These are phyloP conservation scores for Kuraishia ogatae DNA, from an alignment of 805 yeast genomes.

Conservation along the genomic window DNA sequence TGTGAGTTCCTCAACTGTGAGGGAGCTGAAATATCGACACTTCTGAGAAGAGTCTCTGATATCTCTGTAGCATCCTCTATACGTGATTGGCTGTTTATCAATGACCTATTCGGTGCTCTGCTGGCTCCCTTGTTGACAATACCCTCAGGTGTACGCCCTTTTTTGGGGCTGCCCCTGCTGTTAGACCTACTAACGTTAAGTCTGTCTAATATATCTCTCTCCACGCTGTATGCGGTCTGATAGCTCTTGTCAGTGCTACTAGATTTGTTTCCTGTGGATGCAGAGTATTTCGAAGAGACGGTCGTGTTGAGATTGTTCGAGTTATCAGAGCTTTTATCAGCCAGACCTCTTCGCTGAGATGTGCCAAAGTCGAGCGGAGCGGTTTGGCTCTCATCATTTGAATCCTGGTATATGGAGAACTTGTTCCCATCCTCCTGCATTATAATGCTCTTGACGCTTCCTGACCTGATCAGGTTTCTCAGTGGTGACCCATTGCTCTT, in stretches of 20 bases:
- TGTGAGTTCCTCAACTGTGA: background rate
- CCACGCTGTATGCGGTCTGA: conserved; percentile 7
- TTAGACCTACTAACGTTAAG: background rate
- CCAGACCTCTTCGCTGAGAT: background rate
- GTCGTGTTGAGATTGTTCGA: background rate
- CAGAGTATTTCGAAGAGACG: background rate
- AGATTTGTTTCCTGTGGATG: background rate
- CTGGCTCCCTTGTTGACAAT: background rate
- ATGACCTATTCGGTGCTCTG: background rate
- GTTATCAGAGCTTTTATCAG: background rate
- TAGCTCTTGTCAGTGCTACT: background rate
- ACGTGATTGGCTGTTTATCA: background rate
- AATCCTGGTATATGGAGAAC: conserved; percentile 10
- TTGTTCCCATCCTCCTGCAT: background rate
- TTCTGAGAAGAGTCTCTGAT: background rate
- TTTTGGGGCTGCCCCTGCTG: background rate
- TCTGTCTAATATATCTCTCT: conserved; percentile 12
- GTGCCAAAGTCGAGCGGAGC: background rate
- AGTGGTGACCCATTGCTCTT: conserved; percentile 3
- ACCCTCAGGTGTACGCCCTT: background rate
- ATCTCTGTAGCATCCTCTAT: background rate
- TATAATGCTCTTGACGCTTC: background rate
- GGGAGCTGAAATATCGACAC: background rate
- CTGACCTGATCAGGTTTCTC: conserved; percentile 2
- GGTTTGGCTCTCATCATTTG: background rate